A percentile compares a stretch with the other conserved stretches of the same genome.
Evolutionary conservation across 495 filamentous ascomycete genomes (phyloP).

Genomic region (Xeromyces bisporus): DNA sequence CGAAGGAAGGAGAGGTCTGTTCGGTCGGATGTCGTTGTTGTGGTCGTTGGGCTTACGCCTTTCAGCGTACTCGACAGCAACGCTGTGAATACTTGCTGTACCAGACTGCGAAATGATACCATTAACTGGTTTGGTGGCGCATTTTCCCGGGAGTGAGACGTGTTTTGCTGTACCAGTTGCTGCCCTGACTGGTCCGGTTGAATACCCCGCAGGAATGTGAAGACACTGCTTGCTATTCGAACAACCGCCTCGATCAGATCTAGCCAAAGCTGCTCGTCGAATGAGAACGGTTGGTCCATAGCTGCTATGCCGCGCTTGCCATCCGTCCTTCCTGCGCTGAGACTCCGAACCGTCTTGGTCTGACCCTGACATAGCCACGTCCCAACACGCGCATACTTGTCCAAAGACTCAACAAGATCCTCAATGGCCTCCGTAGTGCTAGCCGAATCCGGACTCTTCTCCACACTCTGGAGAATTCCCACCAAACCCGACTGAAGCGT

Average conservation of each 20-base stretch:
- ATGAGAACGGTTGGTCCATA: slow-evolving; percentile 44
- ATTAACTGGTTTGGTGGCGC: slow-evolving; percentile 32
- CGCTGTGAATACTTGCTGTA: slow-evolving; percentile 82
- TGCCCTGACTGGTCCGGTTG: slow-evolving; percentile 4
- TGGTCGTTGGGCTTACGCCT: slow-evolving; percentile 10
- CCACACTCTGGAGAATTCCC: slow-evolving; percentile 44
- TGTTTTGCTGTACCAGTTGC: slow-evolving; percentile 4
- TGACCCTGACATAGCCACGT: slow-evolving; percentile 93
- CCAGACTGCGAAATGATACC: slow-evolving; percentile 50
- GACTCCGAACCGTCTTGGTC: slow-evolving; percentile 41
- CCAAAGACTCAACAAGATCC: slow-evolving; percentile 53
- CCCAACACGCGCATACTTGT: slow-evolving; percentile 80
- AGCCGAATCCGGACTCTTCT: slow-evolving; percentile 36
- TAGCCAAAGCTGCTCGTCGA: slow-evolving; percentile 78
- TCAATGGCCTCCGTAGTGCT: slow-evolving; percentile 35
- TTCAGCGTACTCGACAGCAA: slow-evolving; percentile 52
- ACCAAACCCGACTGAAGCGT: slow-evolving; percentile 65
- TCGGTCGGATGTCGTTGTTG: slow-evolving; percentile 11
- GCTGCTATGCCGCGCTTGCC: slow-evolving; percentile 16
- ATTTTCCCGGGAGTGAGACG: slow-evolving; percentile 1
- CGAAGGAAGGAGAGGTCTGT: slow-evolving; percentile 67
- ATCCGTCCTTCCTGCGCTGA: slow-evolving; percentile 18
- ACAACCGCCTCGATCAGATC: slow-evolving; percentile 77
- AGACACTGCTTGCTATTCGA: slow-evolving; percentile 52
- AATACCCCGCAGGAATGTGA: slow-evolving; percentile 17